Conservation (phyloP, 495 filamentous ascomycete species). For the Aspergillus carlsbadensis region DNA sequence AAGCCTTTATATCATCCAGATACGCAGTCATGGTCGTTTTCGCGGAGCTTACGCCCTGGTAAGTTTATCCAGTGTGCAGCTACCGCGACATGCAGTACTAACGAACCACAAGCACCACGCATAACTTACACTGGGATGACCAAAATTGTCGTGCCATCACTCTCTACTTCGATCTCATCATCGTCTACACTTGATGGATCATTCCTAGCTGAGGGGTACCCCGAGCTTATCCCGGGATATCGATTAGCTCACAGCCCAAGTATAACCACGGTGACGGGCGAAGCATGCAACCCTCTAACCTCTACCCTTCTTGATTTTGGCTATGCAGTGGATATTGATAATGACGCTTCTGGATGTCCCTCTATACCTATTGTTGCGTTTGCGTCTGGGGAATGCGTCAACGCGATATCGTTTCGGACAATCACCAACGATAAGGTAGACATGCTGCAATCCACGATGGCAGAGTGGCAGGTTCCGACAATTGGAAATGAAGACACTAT, state of each 20-base stretch:
- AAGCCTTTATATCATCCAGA: constrained; percentile 53
- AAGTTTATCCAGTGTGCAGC: constrained; percentile 10
- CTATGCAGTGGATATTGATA: constrained; percentile 33
- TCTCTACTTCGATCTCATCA: constrained; percentile 14
- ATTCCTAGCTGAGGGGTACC: constrained; percentile 30
- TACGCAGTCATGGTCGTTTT: constrained; percentile 56
- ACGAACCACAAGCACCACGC: constrained; percentile 22
- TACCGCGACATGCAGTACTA: constrained; percentile 6
- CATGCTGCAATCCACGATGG: constrained; percentile 20
- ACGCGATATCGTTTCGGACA: constrained; percentile 37
- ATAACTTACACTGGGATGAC: constrained; percentile 37
- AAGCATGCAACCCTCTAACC: constrained; percentile 37
- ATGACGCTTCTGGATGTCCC: constrained; percentile 25
- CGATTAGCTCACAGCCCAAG: constrained; percentile 30
- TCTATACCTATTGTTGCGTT: constrained; percentile 44
- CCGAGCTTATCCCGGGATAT: constrained; percentile 39
- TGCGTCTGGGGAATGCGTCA: constrained; percentile 44
- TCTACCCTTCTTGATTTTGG: constrained; percentile 46
- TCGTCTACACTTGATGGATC: constrained; percentile 20
- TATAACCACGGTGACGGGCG: constrained; percentile 25
- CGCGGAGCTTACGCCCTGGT: constrained; percentile 35
- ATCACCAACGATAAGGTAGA: constrained; percentile 36
- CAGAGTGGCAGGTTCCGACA: constrained; percentile 29
- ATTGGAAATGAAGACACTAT: constrained; percentile 41
- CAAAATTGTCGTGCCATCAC: constrained; percentile 28